Percentiles rank a stretch among this genome's conserved stretches.
Conservation (phyloP, 495 filamentous ascomycete species). For the Trichoderma orchidacearum region DNA sequence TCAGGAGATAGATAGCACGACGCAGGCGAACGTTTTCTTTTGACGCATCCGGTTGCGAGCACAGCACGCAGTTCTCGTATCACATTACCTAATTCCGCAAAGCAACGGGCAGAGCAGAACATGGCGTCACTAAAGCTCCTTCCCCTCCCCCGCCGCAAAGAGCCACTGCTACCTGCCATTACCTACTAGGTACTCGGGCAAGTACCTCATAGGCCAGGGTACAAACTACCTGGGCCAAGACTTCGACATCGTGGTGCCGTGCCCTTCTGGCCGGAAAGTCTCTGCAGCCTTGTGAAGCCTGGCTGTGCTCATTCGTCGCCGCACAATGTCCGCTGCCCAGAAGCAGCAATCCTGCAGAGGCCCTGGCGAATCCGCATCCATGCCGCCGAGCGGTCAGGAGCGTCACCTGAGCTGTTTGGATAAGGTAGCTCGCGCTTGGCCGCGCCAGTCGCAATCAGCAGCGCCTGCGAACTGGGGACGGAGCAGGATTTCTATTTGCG, state of each 20-base stretch:
- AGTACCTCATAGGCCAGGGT: no score
- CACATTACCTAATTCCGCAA: background rate
- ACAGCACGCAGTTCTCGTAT: background rate
- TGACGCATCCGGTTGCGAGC: background rate
- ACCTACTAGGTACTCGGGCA: no score
- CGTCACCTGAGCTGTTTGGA: background rate
- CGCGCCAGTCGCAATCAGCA: background rate
- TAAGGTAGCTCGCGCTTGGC: background rate
- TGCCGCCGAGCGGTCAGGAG: background rate
- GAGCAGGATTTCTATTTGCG: background rate
- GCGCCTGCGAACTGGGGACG: background rate
- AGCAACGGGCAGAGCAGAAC: background rate
- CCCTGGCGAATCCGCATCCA: background rate
- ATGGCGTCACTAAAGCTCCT: background rate
- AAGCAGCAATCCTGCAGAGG: background rate
- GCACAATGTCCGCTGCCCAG: no score
- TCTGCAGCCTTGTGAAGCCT: background rate
- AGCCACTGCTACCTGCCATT: no score
- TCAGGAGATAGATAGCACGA: no score
- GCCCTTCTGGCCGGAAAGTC: background rate
- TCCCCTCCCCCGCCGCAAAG: background rate
- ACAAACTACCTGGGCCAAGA: no score
- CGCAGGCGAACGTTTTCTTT: no score
- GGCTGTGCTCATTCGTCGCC: no score
- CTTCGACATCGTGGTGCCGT: no score